Conservation (phyloP, 805 yeast species). For the Ogataea corticis region DNA sequence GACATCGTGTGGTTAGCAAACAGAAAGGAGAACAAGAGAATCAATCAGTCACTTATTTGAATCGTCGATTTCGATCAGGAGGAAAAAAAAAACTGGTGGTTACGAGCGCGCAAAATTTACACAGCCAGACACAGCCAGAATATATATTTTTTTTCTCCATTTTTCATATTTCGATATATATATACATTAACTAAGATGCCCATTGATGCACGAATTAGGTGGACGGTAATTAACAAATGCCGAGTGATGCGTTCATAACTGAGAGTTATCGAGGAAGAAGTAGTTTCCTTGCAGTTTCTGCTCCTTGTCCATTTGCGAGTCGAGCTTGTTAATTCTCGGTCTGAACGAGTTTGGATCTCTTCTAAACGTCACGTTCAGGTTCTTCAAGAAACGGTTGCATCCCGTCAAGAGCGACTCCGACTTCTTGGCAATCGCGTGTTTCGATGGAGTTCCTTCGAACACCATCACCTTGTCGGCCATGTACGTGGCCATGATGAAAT, state of each 20-base stretch:
- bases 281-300: slow-evolving; percentile 91
- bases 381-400: slow-evolving; percentile 95
- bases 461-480: slow-evolving; percentile 98
- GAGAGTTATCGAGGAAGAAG: slow-evolving; percentile 84
- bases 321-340: slow-evolving; percentile 97
- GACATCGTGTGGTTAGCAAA: slow-evolving; percentile 16
- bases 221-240: neutral
- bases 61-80: neutral
- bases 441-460: slow-evolving; percentile 93
- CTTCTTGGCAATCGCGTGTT: slow-evolving; percentile 76
- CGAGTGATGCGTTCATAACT: slow-evolving; percentile 26
- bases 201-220: slow-evolving; percentile 1
- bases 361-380: slow-evolving; percentile 96
- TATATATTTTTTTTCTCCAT: too few species aligned
- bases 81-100: neutral
- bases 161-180: too few species aligned
- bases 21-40: neutral
- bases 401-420: slow-evolving; percentile 96
- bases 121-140: too few species aligned
- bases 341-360: slow-evolving; percentile 98
- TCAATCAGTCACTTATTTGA: neutral
- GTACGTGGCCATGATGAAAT: slow-evolving; percentile 99
- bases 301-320: slow-evolving; percentile 98
- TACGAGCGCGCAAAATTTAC: slow-evolving; percentile 5
- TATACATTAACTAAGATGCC: too few species aligned